Base-by-base conservation (phyloP, 768 basidiomycete genomes). In the Gloeostereum incarnatum region DNA sequence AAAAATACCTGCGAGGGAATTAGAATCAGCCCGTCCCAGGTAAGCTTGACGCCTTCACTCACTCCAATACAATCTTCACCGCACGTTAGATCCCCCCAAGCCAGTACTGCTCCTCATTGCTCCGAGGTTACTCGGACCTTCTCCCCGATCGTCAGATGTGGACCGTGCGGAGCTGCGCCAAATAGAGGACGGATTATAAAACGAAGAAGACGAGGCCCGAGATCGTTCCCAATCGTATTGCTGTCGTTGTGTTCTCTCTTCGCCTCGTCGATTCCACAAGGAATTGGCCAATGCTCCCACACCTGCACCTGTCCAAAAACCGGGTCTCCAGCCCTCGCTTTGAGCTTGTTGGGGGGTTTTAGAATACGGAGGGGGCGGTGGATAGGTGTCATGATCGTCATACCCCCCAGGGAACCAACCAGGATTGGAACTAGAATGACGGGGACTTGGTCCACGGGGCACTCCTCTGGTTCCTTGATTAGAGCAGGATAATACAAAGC, bases 301-400 rank as follows among this genome's bases (percentile, higher is more conserved):
- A 1, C 75, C 73, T 5, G 85, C 75, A 3, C 91, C 91, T 1
- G 84, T 81, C 84, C 81, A 92, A 54, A 94, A 92, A 3, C 89
- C 89, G 8, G 84, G 81, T 29, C 45, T 45, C 39, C 58, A 58
- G 18, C 51, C 54, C 18, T 47, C 44, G 19, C 45, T 52, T 4
- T 51, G 22, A 30, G 47, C 34, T 37, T 41, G 32, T 6, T 40
- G 42, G 11, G 57, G 55, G 23, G 61, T 45, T 47, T 73, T 65
- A 13, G 71, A 68, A 46, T 83, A 79, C 0, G 81, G 78, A 16
- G 83, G 78, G 0, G 69, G 71, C 18, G 68, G 55, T 21, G 59
- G 55, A 45, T 55, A 57, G 37, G 50, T 53, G 39, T 43, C 36
- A 49, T 59, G 42, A 29, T 68, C 52, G 40, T 58, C 49, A 47